Conservation (phyloP, 129 eudicot genomes). For the Chrysanthemum makinoi region DNA sequence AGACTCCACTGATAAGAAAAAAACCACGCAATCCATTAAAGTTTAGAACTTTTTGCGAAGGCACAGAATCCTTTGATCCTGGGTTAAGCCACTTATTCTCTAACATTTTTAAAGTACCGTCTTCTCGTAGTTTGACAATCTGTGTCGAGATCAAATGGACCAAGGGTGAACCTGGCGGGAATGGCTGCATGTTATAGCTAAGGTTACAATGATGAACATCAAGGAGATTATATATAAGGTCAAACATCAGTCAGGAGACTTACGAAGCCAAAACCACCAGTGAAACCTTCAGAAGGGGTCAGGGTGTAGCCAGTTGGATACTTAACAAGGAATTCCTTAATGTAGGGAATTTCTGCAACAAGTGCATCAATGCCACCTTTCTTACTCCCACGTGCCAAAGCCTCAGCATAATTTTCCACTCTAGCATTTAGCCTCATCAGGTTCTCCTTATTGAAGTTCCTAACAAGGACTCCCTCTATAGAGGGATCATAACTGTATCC, state of each 20-base stretch:
- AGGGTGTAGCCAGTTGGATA: constrained; percentile 35
- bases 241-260: constrained; percentile 18
- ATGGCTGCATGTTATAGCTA: constrained; percentile 24
- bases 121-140: constrained; percentile 40
- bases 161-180: constrained; percentile 40
- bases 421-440: not conserved
- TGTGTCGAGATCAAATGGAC: constrained; percentile 31
- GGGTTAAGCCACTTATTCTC: constrained; percentile 35
- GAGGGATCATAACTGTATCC: constrained; percentile 16
- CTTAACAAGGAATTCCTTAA: constrained; percentile 31
- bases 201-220: not conserved
- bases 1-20: constrained; percentile 17
- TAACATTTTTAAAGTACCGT: constrained; percentile 33
- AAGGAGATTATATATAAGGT: not conserved
- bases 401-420: constrained; percentile 29
- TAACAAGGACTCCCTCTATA: constrained; percentile 4
- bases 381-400: constrained; percentile 31
- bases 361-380: constrained; percentile 11
- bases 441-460: constrained; percentile 13
- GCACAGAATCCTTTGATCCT: not conserved
- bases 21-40: constrained; percentile 12
- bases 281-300: constrained; percentile 6
- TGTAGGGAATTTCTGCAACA: constrained; percentile 15
- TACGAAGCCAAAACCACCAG: constrained; percentile 45
- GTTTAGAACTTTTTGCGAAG: not conserved